Base-by-base conservation (phyloP, 2,329 filamentous ascomycete species). In the Sclerotinia minor region DNA sequence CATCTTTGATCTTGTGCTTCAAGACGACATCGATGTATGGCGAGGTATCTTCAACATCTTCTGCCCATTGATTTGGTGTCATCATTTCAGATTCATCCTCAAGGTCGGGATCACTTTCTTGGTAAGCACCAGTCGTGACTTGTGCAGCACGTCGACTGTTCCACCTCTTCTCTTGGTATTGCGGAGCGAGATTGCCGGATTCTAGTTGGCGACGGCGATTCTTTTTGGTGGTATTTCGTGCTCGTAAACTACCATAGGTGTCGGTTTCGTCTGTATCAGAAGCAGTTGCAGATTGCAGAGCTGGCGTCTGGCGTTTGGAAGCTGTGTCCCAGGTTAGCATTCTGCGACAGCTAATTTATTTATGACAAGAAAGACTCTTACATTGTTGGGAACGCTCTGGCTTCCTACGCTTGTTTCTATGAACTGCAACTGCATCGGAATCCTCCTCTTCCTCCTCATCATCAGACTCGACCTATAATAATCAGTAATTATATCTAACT, bases 11-110 rank as follows among this genome's bases (percentile, higher is more conserved):
- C 60, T 91, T 88, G 78, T 98, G 94, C 72, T 96, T 92, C 65
- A 99, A 86, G 64, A 99, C 90, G 71, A 92, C 88, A 77, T 99
- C 95, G 72, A 99, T 93, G 73, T 92, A 93, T 24, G 93, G 92
- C 4, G 89, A 87, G 74, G 89, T 89, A 75, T 96, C 91, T 71
- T 94, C 90, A 49, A 87, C 85, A 67, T 88, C 86, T 60, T 84
- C 84, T 50, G 83, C 80, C 85, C 89, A 94, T 77, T 95, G 88
- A 71, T 85, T 88, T 5, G 90, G 88, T 1, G 88, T 89, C 73
- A 84, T 79, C 72, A 84, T 78, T 59, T 91, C 88, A 7, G 85
- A 84, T 54, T 89, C 89, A 8, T 88, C 86, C 35, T 88, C 86
- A 4, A 88, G 82, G 17, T 89, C 87, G n/a, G 81, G 79, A 58